Evolutionary conservation across 2,329 filamentous ascomycete genomes (phyloP).

Genomic region (Seiridium cupressi): DNA sequence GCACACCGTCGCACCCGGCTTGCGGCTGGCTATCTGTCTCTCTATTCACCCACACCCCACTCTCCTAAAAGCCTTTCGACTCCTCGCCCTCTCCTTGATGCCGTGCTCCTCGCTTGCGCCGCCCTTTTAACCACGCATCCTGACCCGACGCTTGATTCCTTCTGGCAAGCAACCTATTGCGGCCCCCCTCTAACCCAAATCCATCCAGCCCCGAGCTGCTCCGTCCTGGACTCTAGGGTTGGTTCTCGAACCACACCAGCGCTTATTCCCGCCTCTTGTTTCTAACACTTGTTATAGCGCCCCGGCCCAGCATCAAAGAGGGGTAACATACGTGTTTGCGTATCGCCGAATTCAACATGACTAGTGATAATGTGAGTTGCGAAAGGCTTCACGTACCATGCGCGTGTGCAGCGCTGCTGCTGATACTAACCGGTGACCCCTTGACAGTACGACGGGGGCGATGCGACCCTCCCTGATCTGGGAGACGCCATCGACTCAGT

Average conservation of each 20-base stretch:
- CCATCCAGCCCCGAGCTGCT: background rate
- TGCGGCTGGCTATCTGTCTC: background rate
- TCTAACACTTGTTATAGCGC: background rate
- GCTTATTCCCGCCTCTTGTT: background rate
- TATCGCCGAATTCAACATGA: background rate
- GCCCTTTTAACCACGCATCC: conserved; percentile 5
- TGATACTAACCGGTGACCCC: background rate
- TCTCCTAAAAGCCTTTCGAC: conserved; percentile 1
- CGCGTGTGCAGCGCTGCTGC: too few relatives aligned
- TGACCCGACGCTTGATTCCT: background rate
- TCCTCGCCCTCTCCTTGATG: background rate
- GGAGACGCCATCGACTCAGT: conserved; percentile 73
- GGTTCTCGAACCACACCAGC: background rate
- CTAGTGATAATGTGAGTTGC: conserved; percentile 5
- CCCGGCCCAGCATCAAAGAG: background rate
- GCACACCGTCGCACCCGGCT: background rate
- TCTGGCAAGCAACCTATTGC: background rate
- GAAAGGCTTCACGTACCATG: background rate
- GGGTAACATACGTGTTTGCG: background rate
- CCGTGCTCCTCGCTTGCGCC: background rate
- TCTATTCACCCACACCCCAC: conserved; percentile 6
- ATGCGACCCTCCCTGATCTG: conserved; percentile 58
- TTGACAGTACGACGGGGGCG: conserved; percentile 44
- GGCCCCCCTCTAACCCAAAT: background rate
- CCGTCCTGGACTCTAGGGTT: background rate